phyloP scores from a whole-genome alignment of 1,284 basidiomycete species.

The Hymenochaete sp. region DNA sequence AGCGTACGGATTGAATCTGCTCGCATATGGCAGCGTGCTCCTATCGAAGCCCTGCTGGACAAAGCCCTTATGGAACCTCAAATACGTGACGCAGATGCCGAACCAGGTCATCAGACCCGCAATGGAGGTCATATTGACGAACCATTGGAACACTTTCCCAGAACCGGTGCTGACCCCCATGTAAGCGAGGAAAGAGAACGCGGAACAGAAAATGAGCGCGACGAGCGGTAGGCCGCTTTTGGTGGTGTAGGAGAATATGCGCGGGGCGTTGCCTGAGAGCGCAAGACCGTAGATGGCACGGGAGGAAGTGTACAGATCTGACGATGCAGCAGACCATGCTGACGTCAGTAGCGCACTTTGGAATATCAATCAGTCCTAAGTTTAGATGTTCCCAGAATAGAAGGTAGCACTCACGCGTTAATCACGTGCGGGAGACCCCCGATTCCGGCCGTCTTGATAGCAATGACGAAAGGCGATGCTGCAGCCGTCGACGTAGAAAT shows the following conservation, averaged over 20 bases:
- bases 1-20: slow-evolving; percentile 29
- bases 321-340: slow-evolving; percentile 81
- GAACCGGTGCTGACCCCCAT: slow-evolving; percentile 56
- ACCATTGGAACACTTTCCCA: slow-evolving; percentile 69
- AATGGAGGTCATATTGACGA: slow-evolving; percentile 63
- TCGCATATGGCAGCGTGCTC: slow-evolving; percentile 31
- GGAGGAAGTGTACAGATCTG: slow-evolving; percentile 75
- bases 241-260: slow-evolving; percentile 59
- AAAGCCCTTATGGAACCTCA: slow-evolving; percentile 38
- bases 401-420: too few relatives aligned
- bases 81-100: slow-evolving; percentile 38
- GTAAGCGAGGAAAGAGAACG: slow-evolving; percentile 69
- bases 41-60: slow-evolving; percentile 36
- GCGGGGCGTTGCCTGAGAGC: slow-evolving; percentile 67
- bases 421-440: slow-evolving; percentile 69
- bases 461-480: slow-evolving; percentile 81
- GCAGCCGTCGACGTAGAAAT: slow-evolving; percentile 52
- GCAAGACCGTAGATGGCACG: slow-evolving; percentile 79
- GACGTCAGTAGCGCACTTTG: slow-evolving; percentile 72
- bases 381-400: too few relatives aligned
- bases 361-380: too few relatives aligned
- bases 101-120: slow-evolving; percentile 76
- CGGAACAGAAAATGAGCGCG: slow-evolving; percentile 56
- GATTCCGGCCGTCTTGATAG: slow-evolving; percentile 67
- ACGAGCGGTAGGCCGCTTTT: slow-evolving; percentile 69